Conservation (phyloP, 805 yeast species). For the Dipodascus geniculatus region DNA sequence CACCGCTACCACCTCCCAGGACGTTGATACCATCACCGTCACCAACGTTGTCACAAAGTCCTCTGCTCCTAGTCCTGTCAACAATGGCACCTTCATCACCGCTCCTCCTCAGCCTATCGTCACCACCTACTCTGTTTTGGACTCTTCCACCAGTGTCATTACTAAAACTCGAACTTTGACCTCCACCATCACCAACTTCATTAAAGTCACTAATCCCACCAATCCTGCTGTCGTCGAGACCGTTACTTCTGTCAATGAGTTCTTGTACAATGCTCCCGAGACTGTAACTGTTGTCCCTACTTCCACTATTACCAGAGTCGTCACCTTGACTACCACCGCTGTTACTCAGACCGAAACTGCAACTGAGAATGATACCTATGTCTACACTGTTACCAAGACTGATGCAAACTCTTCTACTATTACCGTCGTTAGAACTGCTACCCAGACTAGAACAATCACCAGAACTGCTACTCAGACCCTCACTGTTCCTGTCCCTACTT, state of each 20-base stretch:
- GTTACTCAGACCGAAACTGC: neutral
- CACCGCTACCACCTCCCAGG: constrained; percentile 3
- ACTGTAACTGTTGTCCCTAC: neutral
- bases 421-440: constrained; percentile 2
- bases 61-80: constrained; percentile 1
- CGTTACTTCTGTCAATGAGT: neutral
- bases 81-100: constrained; percentile 2
- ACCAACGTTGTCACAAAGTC: constrained; percentile 4
- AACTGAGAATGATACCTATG: neutral
- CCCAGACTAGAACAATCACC: constrained; percentile 4
- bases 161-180: neutral
- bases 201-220: constrained; percentile 1
- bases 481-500: neutral
- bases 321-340: neutral
- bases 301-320: neutral
- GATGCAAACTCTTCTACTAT: neutral
- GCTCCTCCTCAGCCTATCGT: constrained; percentile 1
- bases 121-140: neutral
- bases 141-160: neutral
- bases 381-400: neutral
- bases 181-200: constrained; percentile 1
- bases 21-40: constrained; percentile 5
- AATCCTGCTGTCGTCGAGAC: constrained; percentile 3
- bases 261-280: neutral
- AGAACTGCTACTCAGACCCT: constrained; percentile 4